These are phyloP conservation scores for Dissoconium aciculare DNA, from an alignment of 2,329 filamentous ascomycete species.

Conservation along the genomic window DNA sequence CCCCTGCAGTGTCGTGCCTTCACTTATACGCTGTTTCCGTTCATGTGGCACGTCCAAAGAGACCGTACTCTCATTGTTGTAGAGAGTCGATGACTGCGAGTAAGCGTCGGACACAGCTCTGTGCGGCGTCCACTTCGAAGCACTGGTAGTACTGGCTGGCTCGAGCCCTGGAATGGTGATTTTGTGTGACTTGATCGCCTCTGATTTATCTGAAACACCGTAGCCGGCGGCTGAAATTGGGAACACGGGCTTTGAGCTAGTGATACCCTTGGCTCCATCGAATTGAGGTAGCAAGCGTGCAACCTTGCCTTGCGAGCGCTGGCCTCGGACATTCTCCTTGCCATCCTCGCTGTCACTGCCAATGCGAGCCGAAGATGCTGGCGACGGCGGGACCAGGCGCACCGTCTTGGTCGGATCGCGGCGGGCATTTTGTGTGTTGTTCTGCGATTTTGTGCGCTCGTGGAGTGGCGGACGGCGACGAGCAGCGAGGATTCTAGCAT, in stretches of 20 bases:
- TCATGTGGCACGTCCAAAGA: constrained; percentile 10
- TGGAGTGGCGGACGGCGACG: too few relatives aligned
- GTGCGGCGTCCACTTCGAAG: constrained; percentile 16
- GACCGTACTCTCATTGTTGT: constrained; percentile 13
- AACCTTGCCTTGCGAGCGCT: constrained; percentile 5
- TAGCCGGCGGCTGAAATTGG: constrained; percentile 12
- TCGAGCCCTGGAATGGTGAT: constrained; percentile 14
- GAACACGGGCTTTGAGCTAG: constrained; percentile 16
- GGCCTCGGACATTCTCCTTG: constrained; percentile 8
- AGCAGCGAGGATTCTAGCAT: too few relatives aligned
- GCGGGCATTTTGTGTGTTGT: constrained; percentile 10
- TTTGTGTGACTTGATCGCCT: constrained; percentile 12
- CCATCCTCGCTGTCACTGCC: constrained; percentile 7
- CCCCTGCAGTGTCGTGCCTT: constrained; percentile 18
- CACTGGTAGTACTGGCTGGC: constrained; percentile 11
- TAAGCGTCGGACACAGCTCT: constrained; percentile 17
- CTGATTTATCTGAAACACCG: constrained; percentile 19
- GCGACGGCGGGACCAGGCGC: constrained; percentile 20
- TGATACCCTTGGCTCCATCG: constrained; percentile 12
- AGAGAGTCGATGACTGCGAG: constrained; percentile 17
- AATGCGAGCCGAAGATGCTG: constrained; percentile 10
- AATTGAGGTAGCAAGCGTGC: constrained; percentile 9
- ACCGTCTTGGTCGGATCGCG: constrained; percentile 15
- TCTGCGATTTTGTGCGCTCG: constrained; percentile 16
- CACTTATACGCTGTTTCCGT: constrained; percentile 16